Percentiles rank a stretch among this genome's conserved stretches.
phyloP scores from a whole-genome alignment of 2,329 filamentous ascomycete species.

The Tolypocladium album region DNA sequence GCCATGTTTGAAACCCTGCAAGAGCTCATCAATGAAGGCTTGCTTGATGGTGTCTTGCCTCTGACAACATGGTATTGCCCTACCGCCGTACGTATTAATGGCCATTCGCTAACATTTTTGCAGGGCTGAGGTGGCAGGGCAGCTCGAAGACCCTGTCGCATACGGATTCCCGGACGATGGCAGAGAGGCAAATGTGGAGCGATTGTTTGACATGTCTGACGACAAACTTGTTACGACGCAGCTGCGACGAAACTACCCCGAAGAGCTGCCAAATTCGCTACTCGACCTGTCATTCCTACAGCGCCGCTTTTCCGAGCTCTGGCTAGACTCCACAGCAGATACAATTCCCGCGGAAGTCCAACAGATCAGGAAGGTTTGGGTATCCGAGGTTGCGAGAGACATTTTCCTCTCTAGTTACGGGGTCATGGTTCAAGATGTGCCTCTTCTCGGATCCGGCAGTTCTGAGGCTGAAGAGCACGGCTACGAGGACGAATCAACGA shows the following conservation, averaged over 20 bases:
- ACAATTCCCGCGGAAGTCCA: conserved; percentile 13
- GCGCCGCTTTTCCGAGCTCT: conserved; percentile 17
- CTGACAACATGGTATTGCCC: conserved; percentile 21
- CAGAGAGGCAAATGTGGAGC: conserved; percentile 16
- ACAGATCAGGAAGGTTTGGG: conserved; percentile 13
- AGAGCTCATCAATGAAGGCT: conserved; percentile 13
- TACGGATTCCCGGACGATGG: conserved; percentile 8
- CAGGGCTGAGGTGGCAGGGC: conserved; percentile 3
- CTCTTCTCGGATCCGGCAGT: conserved; percentile 14
- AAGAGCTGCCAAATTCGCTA: conserved; percentile 13
- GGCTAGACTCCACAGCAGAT: conserved; percentile 17
- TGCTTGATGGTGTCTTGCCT: conserved; percentile 13
- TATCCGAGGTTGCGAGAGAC: conserved; percentile 21
- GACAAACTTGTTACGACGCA: conserved; percentile 18
- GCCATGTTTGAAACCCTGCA: conserved; percentile 15
- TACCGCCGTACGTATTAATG: background rate
- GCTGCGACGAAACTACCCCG: conserved; percentile 12
- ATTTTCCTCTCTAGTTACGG: conserved; percentile 23
- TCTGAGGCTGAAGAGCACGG: background rate
- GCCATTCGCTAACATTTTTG: background rate
- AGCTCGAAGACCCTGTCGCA: background rate
- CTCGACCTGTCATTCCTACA: conserved; percentile 16
- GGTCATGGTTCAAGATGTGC: conserved; percentile 21
- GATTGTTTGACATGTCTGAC: conserved; percentile 14
- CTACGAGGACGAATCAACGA: conserved; percentile 2